Evolutionary conservation across 2,329 filamentous ascomycete species (phyloP).

Genomic region (Arthroderma sp.): DNA sequence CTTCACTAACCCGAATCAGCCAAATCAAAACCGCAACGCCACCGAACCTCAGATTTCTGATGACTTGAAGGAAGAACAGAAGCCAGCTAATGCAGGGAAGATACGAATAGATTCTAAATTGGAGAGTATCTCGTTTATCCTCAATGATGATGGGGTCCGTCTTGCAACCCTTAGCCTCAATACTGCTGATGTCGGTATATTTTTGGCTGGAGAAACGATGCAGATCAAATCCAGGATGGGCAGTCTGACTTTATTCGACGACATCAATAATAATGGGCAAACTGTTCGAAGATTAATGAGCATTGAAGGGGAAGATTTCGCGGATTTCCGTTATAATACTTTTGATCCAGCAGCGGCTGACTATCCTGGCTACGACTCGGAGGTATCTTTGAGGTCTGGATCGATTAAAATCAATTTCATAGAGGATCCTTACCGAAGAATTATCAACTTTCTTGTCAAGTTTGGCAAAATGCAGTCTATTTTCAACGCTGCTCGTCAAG

Average conservation of each 20-base stretch:
- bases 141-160: conserved; percentile 95
- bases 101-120: conserved; percentile 89
- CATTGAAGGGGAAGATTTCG: conserved; percentile 88
- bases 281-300: conserved; percentile 75
- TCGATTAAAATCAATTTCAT: conserved; percentile 96
- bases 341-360: conserved; percentile 63
- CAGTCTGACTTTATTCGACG: conserved; percentile 77
- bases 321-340: conserved; percentile 95
- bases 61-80: conserved; percentile 17
- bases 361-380: conserved; percentile 91
- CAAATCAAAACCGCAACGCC: conserved; percentile 21
- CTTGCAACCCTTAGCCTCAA: conserved; percentile 86
- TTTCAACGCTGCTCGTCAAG: conserved; percentile 91
- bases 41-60: conserved; percentile 14
- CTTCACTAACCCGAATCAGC: conserved; percentile 56
- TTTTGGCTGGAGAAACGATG: conserved; percentile 76
- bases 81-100: conserved; percentile 45
- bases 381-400: conserved; percentile 76
- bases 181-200: conserved; percentile 81
- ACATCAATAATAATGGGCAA: conserved; percentile 81
- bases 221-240: conserved; percentile 75
- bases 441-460: conserved; percentile 94
- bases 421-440: conserved; percentile 94
- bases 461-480: conserved; percentile 99
- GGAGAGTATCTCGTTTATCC: conserved; percentile 81